Conservation (phyloP, 1,139 yeast species). For the Entelexis sorbosivorans region DNA sequence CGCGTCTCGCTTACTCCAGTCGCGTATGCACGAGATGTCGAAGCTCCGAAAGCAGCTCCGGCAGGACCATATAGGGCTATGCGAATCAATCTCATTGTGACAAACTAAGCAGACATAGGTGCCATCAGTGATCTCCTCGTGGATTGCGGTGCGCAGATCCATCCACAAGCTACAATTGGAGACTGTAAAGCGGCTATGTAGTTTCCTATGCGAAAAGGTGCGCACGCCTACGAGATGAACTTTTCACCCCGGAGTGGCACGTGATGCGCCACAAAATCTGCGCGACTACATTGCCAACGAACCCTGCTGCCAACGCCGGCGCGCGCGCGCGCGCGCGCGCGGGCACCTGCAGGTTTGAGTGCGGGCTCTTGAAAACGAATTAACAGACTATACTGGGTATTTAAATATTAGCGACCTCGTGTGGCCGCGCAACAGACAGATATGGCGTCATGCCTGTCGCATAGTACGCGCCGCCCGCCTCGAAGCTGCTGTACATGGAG, state of each 20-base stretch:
- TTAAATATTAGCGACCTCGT: background rate
- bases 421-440: slow-evolving; percentile 17
- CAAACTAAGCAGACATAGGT: slow-evolving; percentile 22
- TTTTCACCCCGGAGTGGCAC: background rate
- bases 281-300: too few species aligned
- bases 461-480: slow-evolving; percentile 21
- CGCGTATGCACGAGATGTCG: slow-evolving; percentile 20
- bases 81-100: slow-evolving; percentile 12
- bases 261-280: slow-evolving; percentile 1
- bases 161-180: slow-evolving; percentile 16
- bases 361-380: too few species aligned
- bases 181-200: too few species aligned
- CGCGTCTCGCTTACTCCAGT: slow-evolving; percentile 17
- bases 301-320: too few species aligned
- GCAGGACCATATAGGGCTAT: slow-evolving; percentile 21
- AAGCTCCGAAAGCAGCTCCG: slow-evolving; percentile 20
- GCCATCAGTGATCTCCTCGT: slow-evolving; percentile 14
- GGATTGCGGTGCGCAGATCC: slow-evolving; percentile 24
- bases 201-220: too few species aligned
- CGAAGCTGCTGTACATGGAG: slow-evolving; percentile 23
- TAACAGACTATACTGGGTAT: background rate
- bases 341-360: too few species aligned
- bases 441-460: slow-evolving; percentile 30
- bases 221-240: slow-evolving; percentile 11
- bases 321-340: too few species aligned